Evolutionary conservation across 202 grass and related monocot species (phyloP), one percentile per base, ranked within the genome.

Genomic region (Zoysia matrella): DNA sequence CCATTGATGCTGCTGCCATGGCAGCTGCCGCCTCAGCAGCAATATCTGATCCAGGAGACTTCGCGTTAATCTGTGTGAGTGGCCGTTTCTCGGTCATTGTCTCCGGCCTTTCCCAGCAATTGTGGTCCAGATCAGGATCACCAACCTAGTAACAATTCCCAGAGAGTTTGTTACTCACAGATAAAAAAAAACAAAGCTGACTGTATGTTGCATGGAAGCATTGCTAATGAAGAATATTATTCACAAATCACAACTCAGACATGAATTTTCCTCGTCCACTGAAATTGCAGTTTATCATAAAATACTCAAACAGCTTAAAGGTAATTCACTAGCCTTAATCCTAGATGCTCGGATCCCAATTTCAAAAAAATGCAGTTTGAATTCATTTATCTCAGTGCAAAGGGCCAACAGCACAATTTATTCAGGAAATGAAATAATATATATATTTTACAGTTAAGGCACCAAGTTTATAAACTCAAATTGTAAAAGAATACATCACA

Each of bases 81-180:
- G 95, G 95, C 41, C 95, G 95, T 80, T 92, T 95, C 83, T 95
- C 93, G 1, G 83, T 66, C 96, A 99, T 99, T 68, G 87, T 86
- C 88, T 99, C 96, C 5, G 96, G 92, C 79, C 96, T 95, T 89
- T 99, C 89, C 96, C 96, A 99, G 83, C 96, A 99, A 78, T 89
- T 92, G 65, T 99, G 96, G 60, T 99, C 96, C 77, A 91, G 80
- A 69, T 95, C 93, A 85, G 96, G 93, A 86, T 99, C 93, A 12
- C 96, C 96, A 58, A 99, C 96, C 96, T 99, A 84, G 67, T 44
- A 74, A 52, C 4, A 58, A 58, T 16, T 58, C 5, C 18, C 55
- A 58, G 1, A 58, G 55, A 30, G 22, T 30, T 30, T 30, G 22
- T 30, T 30, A 30, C 22, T 30, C 22, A 30, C 22, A n/a, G 55